phyloP scores from a whole-genome alignment of 2,329 filamentous ascomycete species.

The Cladophialophora chaetospira region DNA sequence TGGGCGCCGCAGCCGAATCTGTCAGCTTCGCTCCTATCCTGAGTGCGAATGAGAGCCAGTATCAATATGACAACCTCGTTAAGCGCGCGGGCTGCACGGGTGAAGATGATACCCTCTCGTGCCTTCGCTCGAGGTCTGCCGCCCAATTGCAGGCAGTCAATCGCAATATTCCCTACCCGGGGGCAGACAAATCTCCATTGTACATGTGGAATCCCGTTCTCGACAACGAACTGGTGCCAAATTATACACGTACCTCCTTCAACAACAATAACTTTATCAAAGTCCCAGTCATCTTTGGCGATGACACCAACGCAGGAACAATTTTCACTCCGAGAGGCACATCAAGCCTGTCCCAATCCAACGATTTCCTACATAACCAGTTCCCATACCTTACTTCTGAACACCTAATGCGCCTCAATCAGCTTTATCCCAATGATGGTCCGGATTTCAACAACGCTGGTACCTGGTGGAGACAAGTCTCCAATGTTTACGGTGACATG shows the following conservation, averaged over 20 bases:
- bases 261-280: constrained; percentile 52
- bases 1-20: constrained; percentile 57
- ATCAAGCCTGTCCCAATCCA: constrained; percentile 50
- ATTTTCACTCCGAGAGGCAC: constrained; percentile 58
- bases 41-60: constrained; percentile 53
- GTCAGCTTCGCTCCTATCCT: constrained; percentile 55
- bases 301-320: constrained; percentile 67
- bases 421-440: constrained; percentile 57
- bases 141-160: constrained; percentile 50
- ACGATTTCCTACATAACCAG: constrained; percentile 60
- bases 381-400: constrained; percentile 57
- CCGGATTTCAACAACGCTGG: constrained; percentile 52
- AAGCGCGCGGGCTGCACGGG: constrained; percentile 50
- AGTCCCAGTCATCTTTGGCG: constrained; percentile 59
- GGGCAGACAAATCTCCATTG: constrained; percentile 46
- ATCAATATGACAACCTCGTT: constrained; percentile 55
- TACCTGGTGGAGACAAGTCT: constrained; percentile 60
- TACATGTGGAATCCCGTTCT: constrained; percentile 56
- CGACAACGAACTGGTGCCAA: constrained; percentile 54
- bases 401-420: constrained; percentile 56
- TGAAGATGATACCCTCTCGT: constrained; percentile 35
- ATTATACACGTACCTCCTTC: constrained; percentile 54
- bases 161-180: constrained; percentile 50
- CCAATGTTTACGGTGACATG: constrained; percentile 64
- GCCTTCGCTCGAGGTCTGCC: constrained; percentile 51